Percentiles rank a stretch among this genome's conserved stretches.
phyloP scores from a whole-genome alignment of 192 early-diverging fungal genomes.

The Haplosporangium gracile region DNA sequence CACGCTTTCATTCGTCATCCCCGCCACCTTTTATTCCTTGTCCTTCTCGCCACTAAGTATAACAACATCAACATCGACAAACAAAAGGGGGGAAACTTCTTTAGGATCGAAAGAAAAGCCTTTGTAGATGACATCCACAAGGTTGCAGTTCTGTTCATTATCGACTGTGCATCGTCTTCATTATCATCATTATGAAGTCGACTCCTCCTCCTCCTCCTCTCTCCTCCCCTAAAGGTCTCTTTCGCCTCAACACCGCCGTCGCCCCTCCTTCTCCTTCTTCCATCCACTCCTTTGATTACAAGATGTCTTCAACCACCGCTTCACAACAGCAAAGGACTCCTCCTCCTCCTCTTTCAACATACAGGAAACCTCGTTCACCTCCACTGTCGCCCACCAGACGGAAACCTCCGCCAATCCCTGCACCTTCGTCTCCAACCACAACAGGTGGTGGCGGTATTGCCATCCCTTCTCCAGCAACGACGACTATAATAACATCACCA shows the following conservation, averaged over 20 bases:
- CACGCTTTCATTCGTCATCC: too few species aligned
- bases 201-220: background rate
- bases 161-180: background rate
- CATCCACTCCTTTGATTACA: background rate
- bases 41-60: too few species aligned
- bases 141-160: slow-evolving; percentile 1
- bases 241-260: background rate
- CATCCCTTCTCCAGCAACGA: background rate
- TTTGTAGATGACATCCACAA: background rate
- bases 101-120: background rate
- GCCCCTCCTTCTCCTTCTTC: slow-evolving; percentile 2
- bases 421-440: background rate
- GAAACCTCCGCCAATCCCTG: slow-evolving; percentile 12
- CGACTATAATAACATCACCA: background rate
- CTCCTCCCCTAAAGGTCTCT: background rate
- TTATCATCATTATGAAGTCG: background rate
- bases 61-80: background rate
- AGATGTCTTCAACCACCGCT: background rate
- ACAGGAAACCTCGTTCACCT: slow-evolving; percentile 8
- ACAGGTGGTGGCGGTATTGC: background rate
- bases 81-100: background rate
- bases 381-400: slow-evolving; percentile 22
- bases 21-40: too few species aligned
- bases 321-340: background rate
- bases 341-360: background rate